Base-by-base conservation (phyloP, 495 filamentous ascomycete genomes). In the Trichoderma parareesei region DNA sequence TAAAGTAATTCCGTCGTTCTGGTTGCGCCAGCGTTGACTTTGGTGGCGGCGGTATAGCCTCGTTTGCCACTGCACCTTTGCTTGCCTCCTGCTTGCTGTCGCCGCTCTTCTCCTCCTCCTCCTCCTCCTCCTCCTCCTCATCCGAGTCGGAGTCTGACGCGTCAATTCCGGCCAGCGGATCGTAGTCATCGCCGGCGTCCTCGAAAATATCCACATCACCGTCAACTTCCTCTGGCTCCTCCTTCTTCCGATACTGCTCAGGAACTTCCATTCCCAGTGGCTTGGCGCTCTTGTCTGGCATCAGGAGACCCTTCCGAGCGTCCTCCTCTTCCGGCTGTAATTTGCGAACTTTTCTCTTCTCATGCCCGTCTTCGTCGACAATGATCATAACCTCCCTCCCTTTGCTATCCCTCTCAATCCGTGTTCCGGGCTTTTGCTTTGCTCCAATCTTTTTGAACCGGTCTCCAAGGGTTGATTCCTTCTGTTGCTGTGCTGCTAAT, bases 341-440 rank as follows among this genome's bases (percentile, higher is more conserved):
- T 72, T 82, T 88, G 69, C 83, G 79, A 76, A 93, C 83, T 75
- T 96, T 98, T 66, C 90, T 83, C 73, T 95, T 94, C 66, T 90
- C 89, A 57, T 92, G 88, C 9, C 94, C 95, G 66, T 97, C 83
- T 55, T 90, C 88, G 71, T 96, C 92, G 8, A 90, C 85, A 16
- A 92, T 89, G 65, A 96, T 87, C 64, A 97, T 79, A 4, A 97
- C 85, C 71, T 97, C 91, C 60, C 91, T 79, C 5, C 92, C 88
- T 64, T 86, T 85, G 63, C 84, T 81, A 69, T 95, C 90, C 61
- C 79, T 78, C 76, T 96, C 91, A 66, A 95, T 85, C 71, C 89
- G 86, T 0, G 87, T 85, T 5, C 76, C 77, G 0, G 73, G 69
- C 46, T 84, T 84, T 69, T 88, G 85, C 69, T 85, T 82, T 9